Evolutionary conservation across 2,329 filamentous ascomycete genomes (phyloP).

Genomic region (Colletotrichum sp.): DNA sequence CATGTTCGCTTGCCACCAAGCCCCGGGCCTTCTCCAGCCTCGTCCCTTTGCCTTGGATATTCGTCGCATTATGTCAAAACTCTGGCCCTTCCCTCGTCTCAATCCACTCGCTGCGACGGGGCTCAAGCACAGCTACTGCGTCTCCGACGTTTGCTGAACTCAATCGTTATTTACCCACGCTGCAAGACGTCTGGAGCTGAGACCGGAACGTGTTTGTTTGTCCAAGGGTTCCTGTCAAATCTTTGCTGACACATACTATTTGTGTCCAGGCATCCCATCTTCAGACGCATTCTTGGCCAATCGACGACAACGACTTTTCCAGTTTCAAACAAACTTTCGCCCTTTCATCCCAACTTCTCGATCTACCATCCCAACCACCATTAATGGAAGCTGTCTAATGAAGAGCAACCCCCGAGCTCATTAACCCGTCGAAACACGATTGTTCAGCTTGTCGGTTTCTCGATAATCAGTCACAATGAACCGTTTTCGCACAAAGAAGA

Average conservation of each 20-base stretch:
- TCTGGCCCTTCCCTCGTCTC: neutral
- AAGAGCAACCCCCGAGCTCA: neutral
- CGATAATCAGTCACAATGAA: conserved; percentile 63
- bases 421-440: neutral
- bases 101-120: conserved; percentile 7
- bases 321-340: conserved; percentile 5
- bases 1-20: neutral
- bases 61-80: neutral
- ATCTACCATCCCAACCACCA: neutral
- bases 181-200: neutral
- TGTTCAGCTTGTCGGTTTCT: neutral
- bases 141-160: conserved; percentile 4
- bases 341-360: neutral
- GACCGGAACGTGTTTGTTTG: neutral
- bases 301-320: neutral
- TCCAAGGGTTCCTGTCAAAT: conserved; percentile 11
- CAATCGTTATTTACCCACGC: neutral
- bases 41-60: neutral
- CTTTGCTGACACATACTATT: conserved; percentile 2
- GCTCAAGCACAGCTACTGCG: neutral
- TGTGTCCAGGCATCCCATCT: conserved; percentile 5
- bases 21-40: neutral
- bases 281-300: conserved; percentile 13
- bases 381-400: conserved; percentile 19
- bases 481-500: conserved; percentile 77